These are phyloP conservation scores for Podosphaera aphanis DNA, from an alignment of 2,329 filamentous ascomycete genomes.

Conservation along the genomic window DNA sequence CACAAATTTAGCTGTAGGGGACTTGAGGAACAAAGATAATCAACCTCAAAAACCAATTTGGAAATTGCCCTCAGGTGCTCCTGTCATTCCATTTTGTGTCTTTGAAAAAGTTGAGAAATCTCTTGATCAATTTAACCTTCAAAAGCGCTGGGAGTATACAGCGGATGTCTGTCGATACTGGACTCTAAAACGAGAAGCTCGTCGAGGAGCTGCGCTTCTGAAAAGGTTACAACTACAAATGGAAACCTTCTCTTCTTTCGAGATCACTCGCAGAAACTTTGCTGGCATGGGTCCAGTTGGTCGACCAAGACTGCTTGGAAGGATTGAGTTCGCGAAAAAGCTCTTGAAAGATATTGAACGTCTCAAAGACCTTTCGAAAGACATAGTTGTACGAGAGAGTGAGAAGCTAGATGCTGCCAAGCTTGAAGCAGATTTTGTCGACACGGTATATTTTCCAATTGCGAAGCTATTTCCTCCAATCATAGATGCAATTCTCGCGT, in stretches of 20 bases:
- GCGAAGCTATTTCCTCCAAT: conserved; percentile 53
- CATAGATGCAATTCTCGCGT: conserved; percentile 60
- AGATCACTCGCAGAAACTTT: conserved; percentile 85
- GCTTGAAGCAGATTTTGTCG: conserved; percentile 55
- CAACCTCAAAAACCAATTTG: conserved; percentile 47
- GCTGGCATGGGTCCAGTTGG: conserved; percentile 80
- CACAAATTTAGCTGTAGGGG: conserved; percentile 48
- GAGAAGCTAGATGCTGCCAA: conserved; percentile 56
- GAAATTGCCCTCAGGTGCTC: conserved; percentile 85
- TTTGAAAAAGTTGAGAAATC: conserved; percentile 69
- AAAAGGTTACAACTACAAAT: conserved; percentile 87
- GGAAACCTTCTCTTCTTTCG: conserved; percentile 93
- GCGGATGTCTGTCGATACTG: conserved; percentile 90
- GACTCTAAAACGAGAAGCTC: conserved; percentile 86
- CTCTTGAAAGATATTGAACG: conserved; percentile 56
- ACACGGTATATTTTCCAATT: conserved; percentile 81
- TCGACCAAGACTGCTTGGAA: conserved; percentile 48
- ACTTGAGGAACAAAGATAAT: conserved; percentile 52
- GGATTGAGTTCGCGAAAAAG: conserved; percentile 69
- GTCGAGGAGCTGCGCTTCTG: conserved; percentile 70
- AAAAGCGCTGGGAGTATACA: conserved; percentile 77
- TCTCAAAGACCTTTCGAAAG: conserved; percentile 44
- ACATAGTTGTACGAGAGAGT: conserved; percentile 52
- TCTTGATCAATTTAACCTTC: conserved; percentile 58
- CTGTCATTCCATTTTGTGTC: conserved; percentile 74